Evolutionary conservation across 2,329 filamentous ascomycete species (phyloP), one percentile per base, ranked within the genome.

Genomic region (Neofusicoccum ribis): DNA sequence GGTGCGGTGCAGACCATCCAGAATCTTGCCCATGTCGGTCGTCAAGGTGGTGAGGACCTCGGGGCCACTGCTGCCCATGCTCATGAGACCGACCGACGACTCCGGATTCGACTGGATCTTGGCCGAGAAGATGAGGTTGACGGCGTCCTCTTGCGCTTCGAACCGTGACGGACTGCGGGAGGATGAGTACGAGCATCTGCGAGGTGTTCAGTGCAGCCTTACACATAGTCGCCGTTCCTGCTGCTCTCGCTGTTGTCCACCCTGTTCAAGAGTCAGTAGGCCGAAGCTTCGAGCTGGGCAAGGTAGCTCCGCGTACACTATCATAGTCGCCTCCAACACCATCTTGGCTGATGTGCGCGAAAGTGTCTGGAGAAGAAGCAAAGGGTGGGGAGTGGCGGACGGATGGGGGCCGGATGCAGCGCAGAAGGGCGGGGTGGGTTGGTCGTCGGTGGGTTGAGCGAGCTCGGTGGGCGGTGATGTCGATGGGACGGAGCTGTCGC

Each of bases 241-340:
- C 92, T 96, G 83, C 91, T 93, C 84, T 99, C 95, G 84, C 93
- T 97, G 86, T 98, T 99, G 86, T 99, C 95, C 75, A 98, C 92
- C 79, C 88, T 89, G 72, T 67, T 70, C 51, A 37, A 65, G 50
- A 34, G 66, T 76, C 68, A 76, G 70, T 61, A 23, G 52, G 65
- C 59, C 58, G 50, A 51, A 68, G 64, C 63, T 60, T 56, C 51
- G 34, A 67, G 62, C 61, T 58, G 31, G 46, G 34, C 23, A 56
- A 41, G 41, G 51, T 65, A 61, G 37, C n/a, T 49, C 62, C 64
- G 69, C 78, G 27, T 76, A 84, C 86, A 98, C 89, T 80, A 99
- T 92, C 93, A 99, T 98, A 69, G 96, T 96, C 83, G 95, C 96
- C 89, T 99, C 95, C 81, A 99, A 89, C 82, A 90, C 91, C 95